Evolutionary conservation across 2,329 filamentous ascomycete genomes (phyloP).

Genomic region (Fusarium hainanense): DNA sequence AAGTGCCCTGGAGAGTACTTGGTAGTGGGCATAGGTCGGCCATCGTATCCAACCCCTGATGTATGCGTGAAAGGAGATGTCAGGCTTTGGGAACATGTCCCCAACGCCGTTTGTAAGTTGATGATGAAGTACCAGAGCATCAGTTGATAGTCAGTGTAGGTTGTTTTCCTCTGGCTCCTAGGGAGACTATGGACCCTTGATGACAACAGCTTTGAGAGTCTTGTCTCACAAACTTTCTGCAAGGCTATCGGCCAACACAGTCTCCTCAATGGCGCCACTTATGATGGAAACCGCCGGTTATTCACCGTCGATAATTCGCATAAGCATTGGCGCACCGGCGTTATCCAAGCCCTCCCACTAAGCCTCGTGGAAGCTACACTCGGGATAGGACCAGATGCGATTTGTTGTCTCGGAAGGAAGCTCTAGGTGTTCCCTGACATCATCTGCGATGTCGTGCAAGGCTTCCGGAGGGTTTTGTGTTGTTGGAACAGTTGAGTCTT

Average conservation of each 20-base stretch:
- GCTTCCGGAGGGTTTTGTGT: not conserved
- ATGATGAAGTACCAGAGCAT: not conserved
- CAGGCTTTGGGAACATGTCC: not conserved
- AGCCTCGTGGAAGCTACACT: not conserved
- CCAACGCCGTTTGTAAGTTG: not conserved
- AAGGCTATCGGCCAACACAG: not conserved
- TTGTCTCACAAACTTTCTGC: no score
- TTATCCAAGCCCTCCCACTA: not conserved
- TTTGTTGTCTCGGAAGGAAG: not conserved
- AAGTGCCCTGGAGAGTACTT: not conserved
- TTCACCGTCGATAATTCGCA: not conserved
- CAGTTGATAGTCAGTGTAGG: not conserved
- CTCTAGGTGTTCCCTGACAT: not conserved
- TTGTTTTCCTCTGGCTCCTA: not conserved
- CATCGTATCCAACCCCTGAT: not conserved
- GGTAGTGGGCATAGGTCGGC: not conserved
- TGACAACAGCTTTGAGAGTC: no score
- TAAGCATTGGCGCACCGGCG: not conserved
- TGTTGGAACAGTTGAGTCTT: not conserved
- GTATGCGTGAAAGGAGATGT: not conserved
- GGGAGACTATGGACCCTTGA: no score
- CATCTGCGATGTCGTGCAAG: not conserved
- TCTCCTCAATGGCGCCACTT: not conserved
- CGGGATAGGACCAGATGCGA: not conserved
- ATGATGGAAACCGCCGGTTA: no score